These are phyloP conservation scores for Sclerospora graminicola DNA, from an alignment of 352 stramenopile genomes.

Conservation along the genomic window DNA sequence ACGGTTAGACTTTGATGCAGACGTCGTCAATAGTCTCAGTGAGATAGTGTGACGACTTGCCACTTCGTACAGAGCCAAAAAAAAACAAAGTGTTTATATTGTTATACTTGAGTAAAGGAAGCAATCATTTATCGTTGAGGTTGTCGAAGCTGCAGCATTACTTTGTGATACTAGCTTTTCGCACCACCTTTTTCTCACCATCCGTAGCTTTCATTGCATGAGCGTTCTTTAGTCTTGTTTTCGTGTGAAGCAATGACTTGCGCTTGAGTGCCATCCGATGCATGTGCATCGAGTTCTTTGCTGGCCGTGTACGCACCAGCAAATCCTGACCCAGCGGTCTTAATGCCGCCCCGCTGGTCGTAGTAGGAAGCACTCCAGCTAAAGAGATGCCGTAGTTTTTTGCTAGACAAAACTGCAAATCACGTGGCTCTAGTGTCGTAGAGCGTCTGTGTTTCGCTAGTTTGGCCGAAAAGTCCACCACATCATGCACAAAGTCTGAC, in stretches of 20 bases:
- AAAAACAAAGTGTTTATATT: not conserved
- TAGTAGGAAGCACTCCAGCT: slow-evolving; percentile 35
- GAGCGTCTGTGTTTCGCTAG: slow-evolving; percentile 74
- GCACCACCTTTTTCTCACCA: slow-evolving; percentile 32
- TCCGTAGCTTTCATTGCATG: slow-evolving; percentile 28
- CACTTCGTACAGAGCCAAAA: not conserved
- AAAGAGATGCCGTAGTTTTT: slow-evolving; percentile 84
- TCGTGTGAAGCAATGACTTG: slow-evolving; percentile 47
- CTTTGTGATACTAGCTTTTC: slow-evolving; percentile 44
- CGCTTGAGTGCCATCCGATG: slow-evolving; percentile 71
- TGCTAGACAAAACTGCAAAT: slow-evolving; percentile 72
- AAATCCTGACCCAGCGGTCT: slow-evolving; percentile 50
- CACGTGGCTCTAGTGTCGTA: slow-evolving; percentile 52
- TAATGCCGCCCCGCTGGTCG: slow-evolving; percentile 9
- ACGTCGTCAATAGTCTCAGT: slow-evolving; percentile 43
- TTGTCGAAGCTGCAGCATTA: slow-evolving; percentile 1
- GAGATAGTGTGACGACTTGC: slow-evolving; percentile 35
- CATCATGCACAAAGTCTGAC: slow-evolving; percentile 65
- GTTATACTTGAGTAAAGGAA: not conserved
- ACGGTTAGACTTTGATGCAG: slow-evolving; percentile 49
- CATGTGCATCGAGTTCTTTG: slow-evolving; percentile 78
- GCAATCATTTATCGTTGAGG: slow-evolving; percentile 5
- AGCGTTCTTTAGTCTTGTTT: slow-evolving; percentile 38
- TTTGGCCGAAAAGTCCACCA: slow-evolving; percentile 52
- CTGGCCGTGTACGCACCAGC: slow-evolving; percentile 38